Evolutionary conservation across 768 basidiomycete genomes (phyloP).

Genomic region (Russula foetens): DNA sequence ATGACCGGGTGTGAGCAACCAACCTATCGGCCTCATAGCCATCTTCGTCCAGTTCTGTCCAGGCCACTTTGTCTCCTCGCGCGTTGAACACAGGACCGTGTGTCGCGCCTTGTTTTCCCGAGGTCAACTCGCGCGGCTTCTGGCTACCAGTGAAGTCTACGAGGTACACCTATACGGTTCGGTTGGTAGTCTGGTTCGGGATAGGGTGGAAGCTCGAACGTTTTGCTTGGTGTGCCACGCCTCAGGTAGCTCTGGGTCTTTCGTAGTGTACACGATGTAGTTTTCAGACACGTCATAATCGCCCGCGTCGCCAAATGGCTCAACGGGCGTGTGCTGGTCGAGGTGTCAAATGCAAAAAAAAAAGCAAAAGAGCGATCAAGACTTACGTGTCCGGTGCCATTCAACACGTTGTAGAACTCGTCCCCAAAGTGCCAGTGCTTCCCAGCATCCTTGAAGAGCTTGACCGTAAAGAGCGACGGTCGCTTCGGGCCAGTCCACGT

Average conservation of each 20-base stretch:
- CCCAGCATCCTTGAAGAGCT: conserved; percentile 39
- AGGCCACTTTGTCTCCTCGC: conserved; percentile 66
- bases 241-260: conserved; percentile 67
- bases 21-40: conserved; percentile 86
- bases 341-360: not conserved
- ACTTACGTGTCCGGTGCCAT: conserved; percentile 63
- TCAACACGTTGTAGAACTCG: conserved; percentile 50
- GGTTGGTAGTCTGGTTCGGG: not conserved
- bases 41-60: conserved; percentile 82
- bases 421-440: conserved; percentile 46
- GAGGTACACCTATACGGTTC: conserved; percentile 50
- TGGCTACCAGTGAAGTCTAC: conserved; percentile 46
- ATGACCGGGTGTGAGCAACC: not conserved
- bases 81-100: conserved; percentile 62
- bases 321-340: conserved; percentile 59
- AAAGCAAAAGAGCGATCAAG: not conserved
- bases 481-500: conserved; percentile 68
- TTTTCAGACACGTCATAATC: conserved; percentile 68
- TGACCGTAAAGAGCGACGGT: conserved; percentile 63
- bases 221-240: conserved; percentile 90
- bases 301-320: conserved; percentile 79
- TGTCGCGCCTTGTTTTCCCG: conserved; percentile 78
- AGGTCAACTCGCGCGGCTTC: conserved; percentile 61
- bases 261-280: conserved; percentile 76
- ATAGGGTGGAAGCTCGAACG: conserved; percentile 30